Conservation (phyloP, 2,329 filamentous ascomycete species). For the Cytospora piceicola region DNA sequence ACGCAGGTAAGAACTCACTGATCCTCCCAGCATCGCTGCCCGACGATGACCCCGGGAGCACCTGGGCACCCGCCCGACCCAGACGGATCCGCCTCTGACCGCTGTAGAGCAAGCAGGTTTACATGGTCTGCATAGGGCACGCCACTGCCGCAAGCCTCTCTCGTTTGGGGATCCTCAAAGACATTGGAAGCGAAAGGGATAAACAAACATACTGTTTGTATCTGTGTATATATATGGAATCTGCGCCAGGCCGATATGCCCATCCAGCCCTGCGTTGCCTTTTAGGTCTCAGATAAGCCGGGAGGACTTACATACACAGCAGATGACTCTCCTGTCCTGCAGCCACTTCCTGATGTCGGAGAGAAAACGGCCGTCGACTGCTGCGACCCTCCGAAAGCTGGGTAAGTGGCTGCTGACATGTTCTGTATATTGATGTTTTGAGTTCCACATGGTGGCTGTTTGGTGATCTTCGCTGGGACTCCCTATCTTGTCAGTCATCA, state of each 20-base stretch:
- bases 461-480: neutral
- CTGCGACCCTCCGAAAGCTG: neutral
- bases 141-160: neutral
- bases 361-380: neutral
- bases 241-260: neutral
- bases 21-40: neutral
- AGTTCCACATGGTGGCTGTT: neutral
- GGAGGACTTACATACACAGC: slow-evolving; percentile 2
- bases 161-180: neutral
- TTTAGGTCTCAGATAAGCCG: slow-evolving; percentile 7
- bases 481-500: neutral
- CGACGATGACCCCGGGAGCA: neutral
- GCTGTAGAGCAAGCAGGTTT: neutral
- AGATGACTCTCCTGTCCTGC: slow-evolving; percentile 19
- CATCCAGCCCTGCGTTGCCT: neutral
- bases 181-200: neutral
- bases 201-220: too few species aligned
- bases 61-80: neutral
- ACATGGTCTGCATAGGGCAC: too few species aligned
- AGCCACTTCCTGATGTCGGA: slow-evolving; percentile 8
- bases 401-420: neutral
- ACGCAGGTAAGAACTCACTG: neutral
- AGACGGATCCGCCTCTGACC: neutral
- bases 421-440: neutral
- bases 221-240: neutral